phyloP scores from a whole-genome alignment of 345 rosid genomes.

The Corchorus capsularis region DNA sequence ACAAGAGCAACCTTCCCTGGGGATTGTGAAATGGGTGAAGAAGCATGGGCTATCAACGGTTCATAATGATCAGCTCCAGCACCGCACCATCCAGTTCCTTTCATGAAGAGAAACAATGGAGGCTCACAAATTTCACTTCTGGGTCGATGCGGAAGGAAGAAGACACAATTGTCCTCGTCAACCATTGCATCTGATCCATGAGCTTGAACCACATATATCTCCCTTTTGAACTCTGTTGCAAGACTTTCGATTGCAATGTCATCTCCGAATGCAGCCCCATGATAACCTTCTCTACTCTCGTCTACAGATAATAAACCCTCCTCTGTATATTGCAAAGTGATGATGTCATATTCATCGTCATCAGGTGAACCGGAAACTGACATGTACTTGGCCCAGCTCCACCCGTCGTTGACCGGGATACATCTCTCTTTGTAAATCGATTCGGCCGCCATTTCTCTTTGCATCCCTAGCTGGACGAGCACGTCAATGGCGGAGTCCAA shows the following conservation, averaged over 20 bases:
- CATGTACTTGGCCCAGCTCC: constrained; percentile 98
- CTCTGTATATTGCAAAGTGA: constrained; percentile 89
- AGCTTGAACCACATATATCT: constrained; percentile 96
- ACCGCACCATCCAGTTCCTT: constrained; percentile 99
- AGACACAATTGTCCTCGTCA: constrained; percentile 90
- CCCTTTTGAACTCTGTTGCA: constrained; percentile 93
- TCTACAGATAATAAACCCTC: constrained; percentile 90
- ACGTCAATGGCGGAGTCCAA: constrained; percentile 81
- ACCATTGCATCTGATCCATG: constrained; percentile 98
- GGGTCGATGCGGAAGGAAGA: constrained; percentile 96
- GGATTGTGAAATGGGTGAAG: constrained; percentile 65
- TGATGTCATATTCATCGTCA: constrained; percentile 89
- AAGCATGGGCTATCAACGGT: constrained; percentile 77
- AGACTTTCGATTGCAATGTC: constrained; percentile 95
- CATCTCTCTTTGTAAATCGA: constrained; percentile 95
- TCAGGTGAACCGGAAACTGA: constrained; percentile 82
- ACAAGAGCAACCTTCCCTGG: constrained; percentile 87
- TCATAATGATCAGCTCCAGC: constrained; percentile 99
- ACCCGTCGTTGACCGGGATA: constrained; percentile 73
- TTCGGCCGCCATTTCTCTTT: constrained; percentile 89
- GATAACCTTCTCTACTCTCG: constrained; percentile 73
- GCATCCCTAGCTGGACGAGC: constrained; percentile 87
- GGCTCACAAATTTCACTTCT: constrained; percentile 74
- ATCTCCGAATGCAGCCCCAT: constrained; percentile 97
- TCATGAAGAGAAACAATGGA: constrained; percentile 95